Base-by-base conservation (phyloP, 2,329 filamentous ascomycete species). In the Pseudogymnoascus sp. region DNA sequence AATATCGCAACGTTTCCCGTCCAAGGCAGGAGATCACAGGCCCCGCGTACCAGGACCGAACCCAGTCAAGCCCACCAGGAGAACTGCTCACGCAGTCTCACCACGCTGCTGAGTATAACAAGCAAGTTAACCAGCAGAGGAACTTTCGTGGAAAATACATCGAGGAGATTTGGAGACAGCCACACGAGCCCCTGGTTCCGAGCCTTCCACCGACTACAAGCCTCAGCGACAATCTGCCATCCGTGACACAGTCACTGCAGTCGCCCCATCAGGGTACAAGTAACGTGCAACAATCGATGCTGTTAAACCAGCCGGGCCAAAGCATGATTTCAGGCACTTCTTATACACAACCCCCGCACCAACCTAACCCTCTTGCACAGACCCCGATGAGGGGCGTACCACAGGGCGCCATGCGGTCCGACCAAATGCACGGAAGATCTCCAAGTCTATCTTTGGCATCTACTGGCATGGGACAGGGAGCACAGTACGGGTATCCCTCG, bases 21-120 rank as follows among this genome's bases (percentile, higher is more conserved):
- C 90, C 92, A 21, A 86, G 93, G 67, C 95, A 97, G 76, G 95
- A 97, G 73, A 86, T 97, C 66, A 86, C 89, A 12, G 95, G 93
- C 23, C 87, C 89, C 38, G 82, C 92, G 8, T 99, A 97, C 76
- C 89, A 93, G 75, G 95, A 97, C 73, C 84, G 91, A 69, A 90
- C 88, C 7, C 87, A 93, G 73, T 82, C 91, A 10, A 90, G 88
- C 67, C 85, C 88, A 31, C 82, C 90, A 28, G 81, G 84, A 56
- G 93, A 97, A 70, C 86, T 97, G 62, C 82, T 95, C 67, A 89
- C 89, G 53, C 92, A 97, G 75, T 91, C 92, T 28, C 86, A 91
- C 60, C 91, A 96, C 67, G 89, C 93, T 16, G 91, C 91, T 64
- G 93, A 97, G 69, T 96, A 89, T 78, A 97, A 93, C 78, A 91